Evolutionary conservation across 768 basidiomycete species (phyloP).

Genomic region (Coprinopsis sp.): DNA sequence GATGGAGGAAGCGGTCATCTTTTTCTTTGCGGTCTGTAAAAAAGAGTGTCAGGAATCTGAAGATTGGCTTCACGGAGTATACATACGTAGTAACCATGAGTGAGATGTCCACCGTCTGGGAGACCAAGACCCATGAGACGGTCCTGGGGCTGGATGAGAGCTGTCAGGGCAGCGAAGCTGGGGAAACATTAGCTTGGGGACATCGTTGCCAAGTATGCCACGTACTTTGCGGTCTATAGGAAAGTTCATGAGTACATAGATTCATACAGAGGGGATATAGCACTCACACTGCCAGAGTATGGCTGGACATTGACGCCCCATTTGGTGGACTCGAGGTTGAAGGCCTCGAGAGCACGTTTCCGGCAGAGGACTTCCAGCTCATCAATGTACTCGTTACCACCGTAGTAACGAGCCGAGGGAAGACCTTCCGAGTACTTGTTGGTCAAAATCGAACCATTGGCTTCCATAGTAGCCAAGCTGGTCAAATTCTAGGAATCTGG

Average conservation of each 20-base stretch:
- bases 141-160: constrained; percentile 94
- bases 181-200: constrained; percentile 15
- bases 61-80: constrained; percentile 3
- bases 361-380: constrained; percentile 94
- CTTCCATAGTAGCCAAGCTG: constrained; percentile 92
- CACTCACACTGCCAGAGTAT: constrained; percentile 84
- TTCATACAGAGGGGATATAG: neutral
- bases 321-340: constrained; percentile 85
- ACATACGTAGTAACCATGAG: constrained; percentile 93
- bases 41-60: constrained; percentile 8
- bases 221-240: constrained; percentile 80
- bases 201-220: constrained; percentile 9
- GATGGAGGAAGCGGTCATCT: constrained; percentile 99
- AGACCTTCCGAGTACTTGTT: constrained; percentile 99
- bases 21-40: constrained; percentile 90
- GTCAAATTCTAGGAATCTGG: constrained; percentile 78
- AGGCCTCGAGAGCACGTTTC: constrained; percentile 92
- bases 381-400: constrained; percentile 97
- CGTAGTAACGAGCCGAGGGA: constrained; percentile 94
- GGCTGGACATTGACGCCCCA: constrained; percentile 99
- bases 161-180: constrained; percentile 95
- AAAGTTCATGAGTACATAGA: constrained; percentile 1
- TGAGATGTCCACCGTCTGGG: constrained; percentile 95
- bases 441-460: constrained; percentile 96
- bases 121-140: constrained; percentile 98